Percentiles rank a stretch among this genome's conserved stretches.
Conservation (phyloP, 495 filamentous ascomycete species). For the Annulohypoxylon maeteangense region DNA sequence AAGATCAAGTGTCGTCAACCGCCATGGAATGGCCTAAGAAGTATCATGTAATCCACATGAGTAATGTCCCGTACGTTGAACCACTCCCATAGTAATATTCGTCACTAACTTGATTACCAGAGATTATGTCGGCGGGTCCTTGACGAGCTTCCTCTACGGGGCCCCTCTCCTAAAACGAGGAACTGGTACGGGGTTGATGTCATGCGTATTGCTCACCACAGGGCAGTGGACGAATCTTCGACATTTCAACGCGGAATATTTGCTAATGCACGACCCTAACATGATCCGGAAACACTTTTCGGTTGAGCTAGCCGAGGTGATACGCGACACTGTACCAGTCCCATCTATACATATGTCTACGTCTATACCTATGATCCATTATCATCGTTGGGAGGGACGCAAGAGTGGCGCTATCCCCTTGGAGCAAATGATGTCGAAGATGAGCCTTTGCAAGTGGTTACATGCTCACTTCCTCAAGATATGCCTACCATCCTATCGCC, state of each 20-base stretch:
- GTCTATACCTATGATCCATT: no score
- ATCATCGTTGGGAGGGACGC: conserved; percentile 38
- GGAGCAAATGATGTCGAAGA: conserved; percentile 36
- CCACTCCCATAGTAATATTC: neutral
- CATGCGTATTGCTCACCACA: conserved; percentile 44
- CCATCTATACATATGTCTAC: no score
- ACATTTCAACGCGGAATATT: conserved; percentile 47
- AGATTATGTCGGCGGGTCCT: conserved; percentile 52
- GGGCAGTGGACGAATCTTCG: conserved; percentile 15
- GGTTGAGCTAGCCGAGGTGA: conserved; percentile 17
- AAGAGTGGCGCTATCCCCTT: conserved; percentile 11
- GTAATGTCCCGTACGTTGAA: conserved; percentile 53
- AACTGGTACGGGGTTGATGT: conserved; percentile 34
- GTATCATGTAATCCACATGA: conserved; percentile 53
- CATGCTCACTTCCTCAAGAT: conserved; percentile 51
- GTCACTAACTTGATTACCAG: conserved; percentile 25
- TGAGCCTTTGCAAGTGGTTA: conserved; percentile 47
- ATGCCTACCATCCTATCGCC: conserved; percentile 41
- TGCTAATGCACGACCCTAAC: conserved; percentile 34
- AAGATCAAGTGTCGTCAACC: conserved; percentile 10
- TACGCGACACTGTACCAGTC: neutral
- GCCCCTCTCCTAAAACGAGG: conserved; percentile 44
- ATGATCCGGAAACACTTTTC: conserved; percentile 39
- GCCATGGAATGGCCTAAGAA: conserved; percentile 41
- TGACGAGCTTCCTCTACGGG: conserved; percentile 48